Evolutionary conservation across 2,329 filamentous ascomycete genomes (phyloP).

Genomic region (Metarhizium robertsii): DNA sequence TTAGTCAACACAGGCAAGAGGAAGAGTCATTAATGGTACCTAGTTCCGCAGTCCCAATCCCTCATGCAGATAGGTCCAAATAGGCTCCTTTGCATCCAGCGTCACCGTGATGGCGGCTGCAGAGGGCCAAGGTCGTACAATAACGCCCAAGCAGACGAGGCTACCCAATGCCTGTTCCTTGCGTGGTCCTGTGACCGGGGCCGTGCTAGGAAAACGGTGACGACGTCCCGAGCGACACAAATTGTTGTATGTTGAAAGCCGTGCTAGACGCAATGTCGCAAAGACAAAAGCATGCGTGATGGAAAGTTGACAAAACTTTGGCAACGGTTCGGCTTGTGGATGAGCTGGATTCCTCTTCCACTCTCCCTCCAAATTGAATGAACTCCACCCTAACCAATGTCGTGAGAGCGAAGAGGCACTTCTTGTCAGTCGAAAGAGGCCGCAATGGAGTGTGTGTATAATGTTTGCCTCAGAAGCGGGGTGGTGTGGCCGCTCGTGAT

Average conservation of each 20-base stretch:
- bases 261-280: not conserved
- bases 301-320: not conserved
- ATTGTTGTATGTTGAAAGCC: not conserved
- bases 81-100: not conserved
- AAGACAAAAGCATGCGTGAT: not conserved
- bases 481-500: not conserved
- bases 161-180: not conserved
- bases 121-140: not conserved
- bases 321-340: not conserved
- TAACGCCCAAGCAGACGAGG: not conserved
- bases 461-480: constrained; percentile 2
- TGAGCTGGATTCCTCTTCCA: not conserved
- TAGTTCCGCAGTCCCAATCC: not conserved
- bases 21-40: not conserved
- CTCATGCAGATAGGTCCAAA: not conserved
- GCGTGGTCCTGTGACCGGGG: not conserved
- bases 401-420: not conserved
- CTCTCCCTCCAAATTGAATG: not conserved
- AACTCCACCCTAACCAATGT: not conserved
- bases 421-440: not conserved
- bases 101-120: not conserved
- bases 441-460: not conserved
- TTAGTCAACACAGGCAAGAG: not conserved
- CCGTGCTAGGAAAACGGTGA: not conserved
- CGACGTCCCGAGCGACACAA: not conserved